These are phyloP conservation scores for Cymbopogon citratus DNA, from an alignment of 176 grass and related monocot genomes.

Conservation along the genomic window DNA sequence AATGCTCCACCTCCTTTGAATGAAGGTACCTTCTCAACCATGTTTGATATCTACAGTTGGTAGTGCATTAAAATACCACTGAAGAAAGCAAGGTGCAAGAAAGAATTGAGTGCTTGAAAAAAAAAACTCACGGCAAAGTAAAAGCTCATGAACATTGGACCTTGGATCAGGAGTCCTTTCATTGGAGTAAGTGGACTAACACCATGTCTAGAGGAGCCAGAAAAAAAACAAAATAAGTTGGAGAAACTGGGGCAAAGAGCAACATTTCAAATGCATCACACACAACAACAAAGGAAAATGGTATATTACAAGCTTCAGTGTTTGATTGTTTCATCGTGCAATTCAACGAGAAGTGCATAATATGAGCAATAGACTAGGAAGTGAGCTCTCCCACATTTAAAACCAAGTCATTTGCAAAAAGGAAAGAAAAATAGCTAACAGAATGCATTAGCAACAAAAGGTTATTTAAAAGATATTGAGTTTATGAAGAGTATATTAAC, in stretches of 20 bases:
- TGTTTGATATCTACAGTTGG: conserved; percentile 70
- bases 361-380: background rate
- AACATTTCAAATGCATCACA: conserved; percentile 23
- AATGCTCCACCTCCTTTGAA: conserved; percentile 81
- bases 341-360: background rate
- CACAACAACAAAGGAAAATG: background rate
- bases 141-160: conserved; percentile 87
- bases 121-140: conserved; percentile 77
- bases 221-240: conserved; percentile 22
- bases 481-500: background rate
- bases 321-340: background rate
- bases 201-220: conserved; percentile 49
- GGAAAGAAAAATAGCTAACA: background rate
- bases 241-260: background rate
- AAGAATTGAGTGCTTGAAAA: background rate
- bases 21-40: conserved; percentile 90
- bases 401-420: background rate
- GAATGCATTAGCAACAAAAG: background rate
- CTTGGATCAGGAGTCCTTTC: conserved; percentile 79
- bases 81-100: conserved; percentile 7
- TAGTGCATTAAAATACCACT: background rate
- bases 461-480: background rate
- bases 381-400: background rate
- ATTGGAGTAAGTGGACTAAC: conserved; percentile 75
- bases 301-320: background rate